Evolutionary conservation across 2,329 filamentous ascomycete genomes (phyloP).

Genomic region (Talaromyces sp.): DNA sequence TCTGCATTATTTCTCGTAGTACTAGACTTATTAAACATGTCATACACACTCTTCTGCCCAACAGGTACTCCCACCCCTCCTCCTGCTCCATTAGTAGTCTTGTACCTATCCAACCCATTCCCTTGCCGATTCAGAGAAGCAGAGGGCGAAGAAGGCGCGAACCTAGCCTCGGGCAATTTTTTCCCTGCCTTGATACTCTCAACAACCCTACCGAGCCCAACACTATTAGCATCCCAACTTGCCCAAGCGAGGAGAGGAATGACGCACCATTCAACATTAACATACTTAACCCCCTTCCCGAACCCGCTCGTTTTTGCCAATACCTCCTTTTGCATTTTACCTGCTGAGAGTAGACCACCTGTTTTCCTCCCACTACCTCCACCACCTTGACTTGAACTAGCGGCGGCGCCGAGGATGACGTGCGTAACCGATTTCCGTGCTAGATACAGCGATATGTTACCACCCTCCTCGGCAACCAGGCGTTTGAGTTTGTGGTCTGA

Average conservation of each 20-base stretch:
- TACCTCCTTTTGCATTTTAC: conserved; percentile 81
- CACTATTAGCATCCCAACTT: background rate
- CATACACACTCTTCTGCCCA: conserved; percentile 64
- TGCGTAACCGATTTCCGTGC: conserved; percentile 76
- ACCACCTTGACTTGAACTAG: conserved; percentile 64
- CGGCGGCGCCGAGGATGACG: conserved; percentile 63
- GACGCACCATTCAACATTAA: conserved; percentile 73
- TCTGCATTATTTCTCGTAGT: background rate
- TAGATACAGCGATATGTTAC: conserved; percentile 65
- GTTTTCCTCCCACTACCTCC: conserved; percentile 54
- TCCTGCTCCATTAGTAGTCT: background rate
- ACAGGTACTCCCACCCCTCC: conserved; percentile 45
- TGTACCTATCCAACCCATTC: background rate
- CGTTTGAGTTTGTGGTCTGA: conserved; percentile 85
- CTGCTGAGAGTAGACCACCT: conserved; percentile 70
- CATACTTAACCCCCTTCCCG: conserved; percentile 71
- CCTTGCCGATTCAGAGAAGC: background rate
- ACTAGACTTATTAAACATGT: conserved; percentile 38
- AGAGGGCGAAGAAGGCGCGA: conserved; percentile 48
- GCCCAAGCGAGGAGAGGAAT: conserved; percentile 5
- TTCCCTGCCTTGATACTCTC: conserved; percentile 75
- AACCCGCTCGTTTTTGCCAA: conserved; percentile 39
- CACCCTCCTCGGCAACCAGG: conserved; percentile 71
- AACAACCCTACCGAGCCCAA: conserved; percentile 58
- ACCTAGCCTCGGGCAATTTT: conserved; percentile 70